A percentile compares a stretch with the other conserved stretches of the same genome.
Evolutionary conservation across 1,284 basidiomycete genomes (phyloP).

Genomic region (Melampsora larici-populina): DNA sequence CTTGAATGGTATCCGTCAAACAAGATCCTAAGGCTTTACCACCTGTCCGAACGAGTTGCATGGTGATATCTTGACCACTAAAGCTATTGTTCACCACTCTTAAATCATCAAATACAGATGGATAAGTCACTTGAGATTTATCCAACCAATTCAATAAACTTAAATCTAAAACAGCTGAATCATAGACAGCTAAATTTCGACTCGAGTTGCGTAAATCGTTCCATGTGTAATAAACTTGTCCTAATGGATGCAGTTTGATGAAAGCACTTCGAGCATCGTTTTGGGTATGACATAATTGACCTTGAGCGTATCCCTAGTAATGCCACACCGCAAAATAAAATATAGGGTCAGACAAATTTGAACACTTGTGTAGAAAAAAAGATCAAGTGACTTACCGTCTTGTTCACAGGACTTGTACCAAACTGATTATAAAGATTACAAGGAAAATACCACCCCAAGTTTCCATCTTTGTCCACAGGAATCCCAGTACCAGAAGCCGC

Average conservation of each 20-base stretch:
- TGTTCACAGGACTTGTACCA: constrained; percentile 65
- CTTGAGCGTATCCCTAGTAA: constrained; percentile 61
- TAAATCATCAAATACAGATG: constrained; percentile 74
- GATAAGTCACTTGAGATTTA: constrained; percentile 72
- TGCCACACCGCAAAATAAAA: not conserved
- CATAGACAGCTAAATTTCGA: constrained; percentile 84
- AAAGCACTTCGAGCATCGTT: constrained; percentile 61
- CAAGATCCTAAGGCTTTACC: constrained; percentile 67
- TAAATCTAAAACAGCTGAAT: constrained; percentile 89
- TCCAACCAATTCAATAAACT: constrained; percentile 78
- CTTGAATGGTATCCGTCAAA: constrained; percentile 75
- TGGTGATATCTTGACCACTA: constrained; percentile 78
- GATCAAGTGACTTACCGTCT: constrained; percentile 54
- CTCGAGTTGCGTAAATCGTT: constrained; percentile 67
- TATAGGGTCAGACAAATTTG: no score
- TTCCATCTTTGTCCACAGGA: constrained; percentile 60
- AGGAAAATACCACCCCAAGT: constrained; percentile 80
- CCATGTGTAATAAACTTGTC: constrained; percentile 93
- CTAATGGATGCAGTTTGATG: constrained; percentile 60
- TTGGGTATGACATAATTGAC: constrained; percentile 71
- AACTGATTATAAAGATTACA: constrained; percentile 82
- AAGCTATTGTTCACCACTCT: constrained; percentile 65
- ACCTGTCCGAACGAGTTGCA: constrained; percentile 70
- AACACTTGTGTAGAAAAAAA: not conserved
- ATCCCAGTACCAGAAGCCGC: constrained; percentile 68